Conservation (phyloP, 1,284 basidiomycete species). For the Pseudozyma sp. region DNA sequence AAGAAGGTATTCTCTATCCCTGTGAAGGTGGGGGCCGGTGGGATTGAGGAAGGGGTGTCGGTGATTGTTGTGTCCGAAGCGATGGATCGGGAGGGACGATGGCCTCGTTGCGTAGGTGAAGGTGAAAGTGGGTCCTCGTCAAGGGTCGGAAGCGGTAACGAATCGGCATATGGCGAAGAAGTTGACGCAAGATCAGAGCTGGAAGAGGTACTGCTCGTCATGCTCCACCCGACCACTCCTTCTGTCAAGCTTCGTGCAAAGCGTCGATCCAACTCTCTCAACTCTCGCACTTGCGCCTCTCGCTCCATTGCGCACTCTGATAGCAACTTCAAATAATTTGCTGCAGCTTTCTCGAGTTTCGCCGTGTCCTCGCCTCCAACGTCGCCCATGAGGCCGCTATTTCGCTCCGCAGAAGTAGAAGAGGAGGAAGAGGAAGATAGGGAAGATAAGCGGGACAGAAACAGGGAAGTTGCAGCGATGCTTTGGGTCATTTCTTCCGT, state of each 20-base stretch:
- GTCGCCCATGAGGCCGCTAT: no score
- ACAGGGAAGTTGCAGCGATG: conserved; percentile 7
- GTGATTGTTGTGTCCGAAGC: conserved; percentile 11
- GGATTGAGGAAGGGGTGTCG: background rate
- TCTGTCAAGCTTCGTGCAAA: conserved; percentile 2
- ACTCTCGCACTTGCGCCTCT: conserved; percentile 48
- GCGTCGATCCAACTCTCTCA: conserved; percentile 34
- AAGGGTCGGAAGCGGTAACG: no score
- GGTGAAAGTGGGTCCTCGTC: background rate
- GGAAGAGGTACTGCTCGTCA: background rate
- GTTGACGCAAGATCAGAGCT: conserved; percentile 1
- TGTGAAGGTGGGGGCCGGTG: background rate
- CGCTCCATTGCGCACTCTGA: conserved; percentile 25
- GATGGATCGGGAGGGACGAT: background rate
- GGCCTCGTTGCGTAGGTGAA: background rate
- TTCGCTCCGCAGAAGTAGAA: no score
- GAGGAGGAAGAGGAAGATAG: conserved; percentile 6
- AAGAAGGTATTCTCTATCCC: conserved; percentile 6
- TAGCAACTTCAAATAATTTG: conserved; percentile 22
- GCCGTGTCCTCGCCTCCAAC: conserved; percentile 25
- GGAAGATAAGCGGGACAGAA: conserved; percentile 7
- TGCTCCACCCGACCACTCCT: background rate
- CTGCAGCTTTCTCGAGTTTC: conserved; percentile 21
- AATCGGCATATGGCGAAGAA: background rate
- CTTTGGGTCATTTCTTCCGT: background rate